A percentile compares a stretch with the other conserved stretches of the same genome.
phyloP scores from a whole-genome alignment of 176 grass and related monocot genomes.

The Cenchrus fungigraminus region DNA sequence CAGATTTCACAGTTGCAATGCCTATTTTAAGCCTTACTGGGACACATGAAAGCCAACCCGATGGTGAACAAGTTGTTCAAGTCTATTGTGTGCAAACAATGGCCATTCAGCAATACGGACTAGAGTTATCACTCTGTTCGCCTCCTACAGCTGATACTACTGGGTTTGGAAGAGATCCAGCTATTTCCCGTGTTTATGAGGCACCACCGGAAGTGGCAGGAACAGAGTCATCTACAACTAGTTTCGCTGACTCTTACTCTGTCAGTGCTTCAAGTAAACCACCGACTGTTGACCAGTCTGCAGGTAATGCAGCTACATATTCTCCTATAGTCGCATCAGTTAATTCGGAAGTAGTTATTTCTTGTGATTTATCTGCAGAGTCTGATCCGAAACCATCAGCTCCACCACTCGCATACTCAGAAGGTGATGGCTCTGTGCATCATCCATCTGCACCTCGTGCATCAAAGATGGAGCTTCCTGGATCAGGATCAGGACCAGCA shows the following conservation, averaged over 20 bases:
- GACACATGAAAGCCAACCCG: conserved; percentile 65
- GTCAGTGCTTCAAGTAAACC: conserved; percentile 46
- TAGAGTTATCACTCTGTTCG: conserved; percentile 89
- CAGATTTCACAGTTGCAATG: conserved; percentile 98
- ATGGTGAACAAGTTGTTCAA: conserved; percentile 88
- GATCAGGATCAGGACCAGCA: conserved; percentile 56
- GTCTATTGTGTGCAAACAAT: conserved; percentile 98
- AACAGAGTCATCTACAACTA: conserved; percentile 43
- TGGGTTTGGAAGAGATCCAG: conserved; percentile 69
- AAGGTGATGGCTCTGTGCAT: conserved; percentile 56
- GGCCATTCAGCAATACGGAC: conserved; percentile 97
- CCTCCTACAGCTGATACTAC: conserved; percentile 65
- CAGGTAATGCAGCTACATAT: conserved; percentile 40
- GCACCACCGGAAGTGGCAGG: conserved; percentile 41
- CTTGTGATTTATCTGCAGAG: conserved; percentile 58
- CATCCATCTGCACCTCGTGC: conserved; percentile 51
- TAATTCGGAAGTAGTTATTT: conserved; percentile 43
- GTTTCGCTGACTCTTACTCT: conserved; percentile 48
- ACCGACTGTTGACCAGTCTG: conserved; percentile 35
- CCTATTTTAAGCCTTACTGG: conserved; percentile 96
- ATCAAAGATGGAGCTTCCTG: conserved; percentile 56
- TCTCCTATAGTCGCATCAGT: conserved; percentile 28
- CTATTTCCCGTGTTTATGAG: conserved; percentile 55
- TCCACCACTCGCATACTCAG: conserved; percentile 58
- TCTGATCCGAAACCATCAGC: conserved; percentile 76